Conservation (phyloP, 176 grass and related monocot species). For the Raddia guianensis region DNA sequence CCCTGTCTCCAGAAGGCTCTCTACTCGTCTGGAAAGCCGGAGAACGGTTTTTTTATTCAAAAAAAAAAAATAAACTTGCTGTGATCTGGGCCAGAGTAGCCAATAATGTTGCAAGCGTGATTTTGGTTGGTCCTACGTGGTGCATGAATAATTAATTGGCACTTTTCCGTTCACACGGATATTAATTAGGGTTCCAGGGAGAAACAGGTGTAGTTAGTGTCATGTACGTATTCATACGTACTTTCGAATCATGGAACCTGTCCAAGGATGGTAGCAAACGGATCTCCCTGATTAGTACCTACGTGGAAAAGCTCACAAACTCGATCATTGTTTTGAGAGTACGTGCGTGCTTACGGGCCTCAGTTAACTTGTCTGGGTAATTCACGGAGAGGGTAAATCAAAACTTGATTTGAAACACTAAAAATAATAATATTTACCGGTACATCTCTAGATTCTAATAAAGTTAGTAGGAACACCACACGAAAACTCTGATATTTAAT, state of each 20-base stretch:
- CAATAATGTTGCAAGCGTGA: background rate
- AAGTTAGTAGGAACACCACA: background rate
- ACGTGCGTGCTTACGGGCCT: background rate
- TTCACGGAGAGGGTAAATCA: background rate
- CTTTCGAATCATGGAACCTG: background rate
- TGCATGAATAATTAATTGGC: background rate
- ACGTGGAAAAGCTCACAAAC: background rate
- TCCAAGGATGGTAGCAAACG: constrained; percentile 13
- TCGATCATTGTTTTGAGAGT: background rate
- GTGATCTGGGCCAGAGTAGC: background rate
- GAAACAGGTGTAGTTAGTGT: too few species aligned
- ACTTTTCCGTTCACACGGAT: background rate
- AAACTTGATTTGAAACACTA: background rate
- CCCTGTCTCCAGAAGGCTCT: constrained; percentile 36
- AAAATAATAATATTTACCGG: too few species aligned
- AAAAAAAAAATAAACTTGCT: background rate
- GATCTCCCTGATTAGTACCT: background rate
- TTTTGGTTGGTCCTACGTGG: background rate
- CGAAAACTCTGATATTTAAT: too few species aligned
- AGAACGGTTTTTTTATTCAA: background rate
- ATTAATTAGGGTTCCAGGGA: too few species aligned
- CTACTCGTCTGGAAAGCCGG: constrained; percentile 24
- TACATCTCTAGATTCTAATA: too few species aligned
- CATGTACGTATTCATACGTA: background rate
- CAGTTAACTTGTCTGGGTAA: background rate